Evolutionary conservation across 495 filamentous ascomycete genomes (phyloP).

Genomic region (Echria macrotheca): DNA sequence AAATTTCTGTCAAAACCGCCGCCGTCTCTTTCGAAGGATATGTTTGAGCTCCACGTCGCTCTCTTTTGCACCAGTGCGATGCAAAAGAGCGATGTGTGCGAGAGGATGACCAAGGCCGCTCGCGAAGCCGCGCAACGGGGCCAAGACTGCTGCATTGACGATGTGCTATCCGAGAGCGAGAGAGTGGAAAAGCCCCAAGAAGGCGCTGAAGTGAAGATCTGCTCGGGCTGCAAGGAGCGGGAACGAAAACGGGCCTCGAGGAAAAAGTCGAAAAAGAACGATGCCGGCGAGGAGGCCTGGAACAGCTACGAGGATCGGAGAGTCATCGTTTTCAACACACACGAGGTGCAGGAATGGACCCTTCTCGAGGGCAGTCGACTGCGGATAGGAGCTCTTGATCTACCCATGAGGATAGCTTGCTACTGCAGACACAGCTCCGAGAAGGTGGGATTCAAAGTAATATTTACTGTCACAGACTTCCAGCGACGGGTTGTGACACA

Average conservation of each 20-base stretch:
- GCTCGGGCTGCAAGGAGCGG: slow-evolving; percentile 71
- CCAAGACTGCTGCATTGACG: no score
- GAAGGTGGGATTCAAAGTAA: slow-evolving; percentile 87
- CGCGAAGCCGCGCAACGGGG: no score
- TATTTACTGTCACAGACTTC: slow-evolving; percentile 86
- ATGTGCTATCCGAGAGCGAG: background rate
- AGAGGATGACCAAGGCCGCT: no score
- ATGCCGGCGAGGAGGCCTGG: slow-evolving; percentile 81
- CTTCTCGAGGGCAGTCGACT: no score
- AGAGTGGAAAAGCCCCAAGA: slow-evolving; percentile 63
- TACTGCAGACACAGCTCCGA: slow-evolving; percentile 93
- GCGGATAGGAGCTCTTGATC: slow-evolving; percentile 67
- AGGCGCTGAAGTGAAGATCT: slow-evolving; percentile 86
- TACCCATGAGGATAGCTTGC: slow-evolving; percentile 94
- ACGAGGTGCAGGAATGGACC: slow-evolving; percentile 84
- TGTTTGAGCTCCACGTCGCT: slow-evolving; percentile 71
- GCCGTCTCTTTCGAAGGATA: slow-evolving; percentile 57
- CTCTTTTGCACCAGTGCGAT: slow-evolving; percentile 94
- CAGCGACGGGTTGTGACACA: slow-evolving; percentile 70
- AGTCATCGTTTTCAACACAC: slow-evolving; percentile 88
- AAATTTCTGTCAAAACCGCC: slow-evolving; percentile 71
- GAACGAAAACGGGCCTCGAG: slow-evolving; percentile 82
- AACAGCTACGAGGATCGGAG: slow-evolving; percentile 68
- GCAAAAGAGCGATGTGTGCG: slow-evolving; percentile 60
- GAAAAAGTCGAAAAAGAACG: slow-evolving; percentile 83